Percentiles rank a stretch among this genome's conserved stretches.
Evolutionary conservation across 495 filamentous ascomycete genomes (phyloP).

Genomic region (Aspergillus leporis): DNA sequence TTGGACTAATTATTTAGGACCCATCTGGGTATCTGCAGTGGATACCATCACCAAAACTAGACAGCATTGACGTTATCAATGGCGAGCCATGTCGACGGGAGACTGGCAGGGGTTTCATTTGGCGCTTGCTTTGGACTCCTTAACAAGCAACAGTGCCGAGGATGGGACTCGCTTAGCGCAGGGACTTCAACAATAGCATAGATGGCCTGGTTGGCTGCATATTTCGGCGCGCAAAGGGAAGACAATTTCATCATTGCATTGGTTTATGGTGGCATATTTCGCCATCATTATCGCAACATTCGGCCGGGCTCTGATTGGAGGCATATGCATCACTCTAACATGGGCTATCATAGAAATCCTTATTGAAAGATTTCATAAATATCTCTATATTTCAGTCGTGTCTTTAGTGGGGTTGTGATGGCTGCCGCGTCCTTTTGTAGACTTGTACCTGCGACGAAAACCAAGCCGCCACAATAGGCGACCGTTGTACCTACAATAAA

Average conservation of each 20-base stretch:
- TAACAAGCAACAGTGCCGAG: background rate
- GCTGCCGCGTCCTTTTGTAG: background rate
- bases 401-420: background rate
- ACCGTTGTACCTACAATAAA: background rate
- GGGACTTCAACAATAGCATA: background rate
- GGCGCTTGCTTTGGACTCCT: slow-evolving; percentile 4
- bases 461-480: background rate
- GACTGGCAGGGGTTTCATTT: slow-evolving; percentile 6
- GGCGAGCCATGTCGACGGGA: slow-evolving; percentile 15
- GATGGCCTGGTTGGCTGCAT: background rate
- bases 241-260: slow-evolving; percentile 18
- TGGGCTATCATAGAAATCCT: background rate
- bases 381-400: background rate
- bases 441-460: background rate
- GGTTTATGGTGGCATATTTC: slow-evolving; percentile 21
- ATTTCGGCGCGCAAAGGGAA: background rate
- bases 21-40: slow-evolving; percentile 1
- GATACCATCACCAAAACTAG: slow-evolving; percentile 20
- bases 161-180: background rate
- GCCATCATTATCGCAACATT: slow-evolving; percentile 23
- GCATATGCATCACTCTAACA: background rate
- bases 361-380: background rate
- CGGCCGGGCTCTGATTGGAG: slow-evolving; percentile 11
- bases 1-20: background rate
- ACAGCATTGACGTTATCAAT: slow-evolving; percentile 21